Conservation (phyloP, 352 stramenopile genomes). For the Globisporangium sylvaticum region DNA sequence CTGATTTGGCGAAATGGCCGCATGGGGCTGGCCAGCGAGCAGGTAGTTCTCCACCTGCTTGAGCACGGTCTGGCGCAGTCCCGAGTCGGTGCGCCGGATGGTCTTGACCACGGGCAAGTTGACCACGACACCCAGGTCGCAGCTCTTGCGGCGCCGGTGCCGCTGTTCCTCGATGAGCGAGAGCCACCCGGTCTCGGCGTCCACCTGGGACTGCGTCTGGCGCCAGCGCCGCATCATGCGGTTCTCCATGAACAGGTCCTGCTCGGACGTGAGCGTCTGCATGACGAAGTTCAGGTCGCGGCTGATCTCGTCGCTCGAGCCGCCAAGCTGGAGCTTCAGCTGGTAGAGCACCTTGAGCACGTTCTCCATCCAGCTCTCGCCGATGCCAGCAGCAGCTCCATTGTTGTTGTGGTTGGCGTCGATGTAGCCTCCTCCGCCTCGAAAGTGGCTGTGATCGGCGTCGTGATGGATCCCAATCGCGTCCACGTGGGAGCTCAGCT, state of each 20-base stretch:
- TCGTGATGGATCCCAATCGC: slow-evolving; percentile 43
- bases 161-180: slow-evolving; percentile 50
- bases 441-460: not conserved
- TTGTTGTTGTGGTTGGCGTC: not conserved
- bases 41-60: slow-evolving; percentile 48
- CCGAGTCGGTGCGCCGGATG: slow-evolving; percentile 46
- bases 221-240: slow-evolving; percentile 10
- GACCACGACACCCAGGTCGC: slow-evolving; percentile 17
- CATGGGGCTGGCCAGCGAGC: slow-evolving; percentile 14
- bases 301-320: slow-evolving; percentile 30
- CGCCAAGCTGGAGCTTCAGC: slow-evolving; percentile 36
- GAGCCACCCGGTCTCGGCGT: slow-evolving; percentile 37
- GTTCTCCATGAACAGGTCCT: slow-evolving; percentile 54
- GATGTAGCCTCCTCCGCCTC: not conserved
- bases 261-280: slow-evolving; percentile 56
- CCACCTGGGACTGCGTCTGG: slow-evolving; percentile 16
- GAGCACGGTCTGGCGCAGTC: slow-evolving; percentile 47
- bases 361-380: slow-evolving; percentile 75
- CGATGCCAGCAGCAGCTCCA: slow-evolving; percentile 17
- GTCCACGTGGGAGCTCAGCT: slow-evolving; percentile 60
- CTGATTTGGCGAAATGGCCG: not conserved
- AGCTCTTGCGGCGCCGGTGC: slow-evolving; percentile 37
- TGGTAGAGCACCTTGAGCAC: slow-evolving; percentile 54
- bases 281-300: slow-evolving; percentile 63
- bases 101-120: slow-evolving; percentile 21